Conservation (phyloP, 495 filamentous ascomycete species). For the Polyplosphaeria fusca region DNA sequence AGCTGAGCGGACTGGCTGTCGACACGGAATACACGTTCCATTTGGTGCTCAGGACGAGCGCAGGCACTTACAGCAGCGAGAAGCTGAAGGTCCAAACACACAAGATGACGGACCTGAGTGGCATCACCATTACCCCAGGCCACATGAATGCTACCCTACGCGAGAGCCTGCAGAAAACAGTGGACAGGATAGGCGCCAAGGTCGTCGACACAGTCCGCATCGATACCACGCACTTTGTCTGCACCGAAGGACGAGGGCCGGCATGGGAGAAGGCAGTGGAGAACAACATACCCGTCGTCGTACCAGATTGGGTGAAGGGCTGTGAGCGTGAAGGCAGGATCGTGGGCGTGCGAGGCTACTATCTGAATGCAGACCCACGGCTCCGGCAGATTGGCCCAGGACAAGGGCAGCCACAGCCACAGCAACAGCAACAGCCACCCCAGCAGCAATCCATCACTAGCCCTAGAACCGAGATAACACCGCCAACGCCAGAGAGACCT, state of each 20-base stretch:
- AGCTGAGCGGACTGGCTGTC: constrained; percentile 93
- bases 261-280: constrained; percentile 94
- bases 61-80: constrained; percentile 81
- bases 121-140: constrained; percentile 92
- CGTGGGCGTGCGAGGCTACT: constrained; percentile 90
- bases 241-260: constrained; percentile 86
- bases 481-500: constrained; percentile 42
- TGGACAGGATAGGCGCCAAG: constrained; percentile 89
- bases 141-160: constrained; percentile 71
- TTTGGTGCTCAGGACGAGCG: constrained; percentile 81
- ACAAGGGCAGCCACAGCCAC: constrained; percentile 12
- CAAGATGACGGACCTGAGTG: constrained; percentile 97
- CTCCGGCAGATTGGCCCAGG: constrained; percentile 54
- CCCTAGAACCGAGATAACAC: constrained; percentile 46
- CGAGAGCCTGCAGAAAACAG: constrained; percentile 68
- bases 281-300: constrained; percentile 97
- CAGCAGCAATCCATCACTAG: constrained; percentile 32
- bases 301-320: constrained; percentile 93
- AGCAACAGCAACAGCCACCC: constrained; percentile 14
- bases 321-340: constrained; percentile 93
- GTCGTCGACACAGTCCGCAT: constrained; percentile 88
- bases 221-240: constrained; percentile 98
- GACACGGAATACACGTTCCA: constrained; percentile 96
- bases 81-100: constrained; percentile 85
- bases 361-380: constrained; percentile 81